Base-by-base conservation (phyloP, 1,139 yeast species). In the Pichia sp. region DNA sequence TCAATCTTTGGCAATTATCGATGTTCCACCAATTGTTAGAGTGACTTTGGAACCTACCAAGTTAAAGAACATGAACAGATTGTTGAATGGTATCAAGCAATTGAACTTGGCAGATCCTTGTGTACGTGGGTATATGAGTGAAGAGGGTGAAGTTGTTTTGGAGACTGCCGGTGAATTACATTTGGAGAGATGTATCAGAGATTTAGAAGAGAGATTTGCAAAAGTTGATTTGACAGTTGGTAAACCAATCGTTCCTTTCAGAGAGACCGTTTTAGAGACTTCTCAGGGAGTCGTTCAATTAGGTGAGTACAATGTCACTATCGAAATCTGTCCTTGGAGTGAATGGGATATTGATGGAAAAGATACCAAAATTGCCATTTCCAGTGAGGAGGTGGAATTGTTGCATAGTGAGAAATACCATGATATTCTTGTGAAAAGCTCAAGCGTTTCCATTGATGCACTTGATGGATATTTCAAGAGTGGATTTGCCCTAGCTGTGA, bases 91-190 rank as follows among this genome's bases (percentile, higher is more conserved):
- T 0, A 66, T 93, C 40, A 78, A 75, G 43, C 63, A 86, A 40
- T 66, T 93, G 32, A 78, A 91, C 39, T 80, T 78, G 47, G 91
- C 97, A 1, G 97, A 88, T 57, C 96, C 97, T 1, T 91, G 94
- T 51, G 88, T 87, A 25, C 87, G 85, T 52, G 83, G 88, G 48
- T 81, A 74, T 50, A 67, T 84, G 29, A 91, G 84, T 51, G 95
- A 85, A 47, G 78, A 82, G 10, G 97, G 97, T 41, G 97, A 88
- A 58, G 83, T 83, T 50, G 86, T 88, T 47, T 66, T 88, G 50
- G 83, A 94, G 44, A 87, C 94, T 14, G 96, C 96, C n/a, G 97
- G 97, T 36, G 96, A 88, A 57, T 67, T 88, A 43, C 97, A 88
- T 62, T 65, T 88, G 38, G 97, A 88, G 53, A 72, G 96, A 55